Percentiles rank a stretch among this genome's conserved stretches.
phyloP scores from a whole-genome alignment of 768 basidiomycete species.

The Chalciporus sphaerocephalus region DNA sequence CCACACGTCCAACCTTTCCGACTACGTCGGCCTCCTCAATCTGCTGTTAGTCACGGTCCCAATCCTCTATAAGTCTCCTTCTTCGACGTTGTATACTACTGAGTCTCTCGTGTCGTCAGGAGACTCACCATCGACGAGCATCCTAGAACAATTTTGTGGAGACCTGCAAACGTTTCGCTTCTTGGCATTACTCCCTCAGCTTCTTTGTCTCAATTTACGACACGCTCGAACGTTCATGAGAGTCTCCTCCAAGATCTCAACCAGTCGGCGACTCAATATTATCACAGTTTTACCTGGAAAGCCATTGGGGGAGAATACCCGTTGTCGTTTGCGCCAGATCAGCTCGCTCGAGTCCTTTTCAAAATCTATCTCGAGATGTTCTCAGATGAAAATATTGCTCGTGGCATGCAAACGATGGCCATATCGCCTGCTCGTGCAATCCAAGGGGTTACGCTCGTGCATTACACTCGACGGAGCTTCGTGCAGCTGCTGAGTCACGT shows the following conservation, averaged over 20 bases:
- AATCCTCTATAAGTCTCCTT: conserved; percentile 21
- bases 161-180: conserved; percentile 27
- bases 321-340: conserved; percentile 21
- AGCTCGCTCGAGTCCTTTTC: conserved; percentile 25
- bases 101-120: conserved; percentile 21
- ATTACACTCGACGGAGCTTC: conserved; percentile 49
- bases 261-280: conserved; percentile 8
- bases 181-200: conserved; percentile 25
- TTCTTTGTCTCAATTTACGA: conserved; percentile 27
- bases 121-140: conserved; percentile 5
- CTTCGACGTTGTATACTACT: conserved; percentile 28
- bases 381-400: conserved; percentile 22
- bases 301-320: conserved; percentile 2
- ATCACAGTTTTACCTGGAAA: conserved; percentile 28
- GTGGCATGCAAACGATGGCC: conserved; percentile 7
- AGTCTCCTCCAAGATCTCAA: conserved; percentile 4
- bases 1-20: conserved; percentile 31
- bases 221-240: conserved; percentile 28
- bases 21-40: conserved; percentile 30
- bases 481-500: conserved; percentile 41
- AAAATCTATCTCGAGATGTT: conserved; percentile 30
- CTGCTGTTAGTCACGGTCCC: conserved; percentile 21
- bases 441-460: conserved; percentile 24
- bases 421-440: neutral
- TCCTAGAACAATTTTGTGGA: conserved; percentile 26